Evolutionary conservation across 108 stramenopile genomes (phyloP), one percentile per base, ranked within the genome.

Genomic region (Cyclotella cryptica): DNA sequence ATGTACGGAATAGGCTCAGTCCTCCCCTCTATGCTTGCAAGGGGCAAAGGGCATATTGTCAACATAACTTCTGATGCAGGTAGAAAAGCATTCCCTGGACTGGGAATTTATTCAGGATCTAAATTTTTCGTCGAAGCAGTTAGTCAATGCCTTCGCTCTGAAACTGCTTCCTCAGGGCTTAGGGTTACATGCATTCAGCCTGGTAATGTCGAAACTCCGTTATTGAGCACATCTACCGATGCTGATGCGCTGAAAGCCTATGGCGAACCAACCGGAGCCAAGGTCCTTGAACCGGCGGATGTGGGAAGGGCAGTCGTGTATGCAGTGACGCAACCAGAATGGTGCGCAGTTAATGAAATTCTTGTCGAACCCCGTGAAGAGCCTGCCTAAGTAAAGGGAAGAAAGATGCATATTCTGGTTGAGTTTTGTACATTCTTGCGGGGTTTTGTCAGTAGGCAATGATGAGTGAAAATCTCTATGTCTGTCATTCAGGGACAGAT

Each of bases 51-150:
- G 4, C 89, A 93, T 66, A 92, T 95, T 41, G 83, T 95, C 22
- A 86, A 85, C 69, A 93, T 91, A 46, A 88, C 88, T 14, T 89
- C 88, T 41, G 93, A 95, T 69, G 93, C 93, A 14, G 91, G 90
- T 22, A 74, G 86, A 26, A 78, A 87, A 6, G 78, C 86, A 21
- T 94, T 94, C 74, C 88, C 84, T 8, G 84, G 70, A 14, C 67
- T 94, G 55, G 89, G 89, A 6, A 89, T 92, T 19, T 94, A 94
- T 75, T 90, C 84, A 49, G 93, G 81, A 26, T 81, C 88, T 12
- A 94, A 94, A 73, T 72, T 67, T 26, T 94, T 94, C 57, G 88
- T 90, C 10, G 93, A 94, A 69, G 87, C 87, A 17, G 44, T 89
- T 40, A 74, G 72, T 13, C 79, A 89, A 74, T 58, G 77, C 10